Percentiles rank a stretch among this genome's conserved stretches.
Evolutionary conservation across 495 filamentous ascomycete species (phyloP).

Genomic region (Parachaetomium inaequale): DNA sequence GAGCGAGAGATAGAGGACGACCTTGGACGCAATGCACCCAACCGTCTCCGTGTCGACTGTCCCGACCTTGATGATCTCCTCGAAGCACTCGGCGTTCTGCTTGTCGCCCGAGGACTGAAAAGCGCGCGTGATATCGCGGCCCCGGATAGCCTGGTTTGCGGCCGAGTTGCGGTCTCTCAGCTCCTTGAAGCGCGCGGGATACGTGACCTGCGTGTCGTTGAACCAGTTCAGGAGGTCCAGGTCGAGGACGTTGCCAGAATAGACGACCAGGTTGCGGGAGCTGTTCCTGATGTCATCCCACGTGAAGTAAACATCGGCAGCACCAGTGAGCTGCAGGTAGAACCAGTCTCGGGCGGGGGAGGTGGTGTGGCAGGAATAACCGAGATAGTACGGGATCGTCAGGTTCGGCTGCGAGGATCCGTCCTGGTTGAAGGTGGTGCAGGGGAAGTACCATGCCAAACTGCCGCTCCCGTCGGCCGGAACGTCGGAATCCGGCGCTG

Average conservation of each 20-base stretch:
- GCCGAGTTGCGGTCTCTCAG: slow-evolving; percentile 52
- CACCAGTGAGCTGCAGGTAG: slow-evolving; percentile 60
- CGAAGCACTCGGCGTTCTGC: slow-evolving; percentile 75
- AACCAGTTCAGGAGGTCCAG: slow-evolving; percentile 90
- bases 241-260: slow-evolving; percentile 90
- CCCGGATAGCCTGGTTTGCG: slow-evolving; percentile 67
- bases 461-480: slow-evolving; percentile 69
- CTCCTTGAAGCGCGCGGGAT: slow-evolving; percentile 73
- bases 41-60: slow-evolving; percentile 94
- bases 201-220: slow-evolving; percentile 75
- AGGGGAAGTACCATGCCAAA: slow-evolving; percentile 97
- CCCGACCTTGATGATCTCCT: slow-evolving; percentile 92
- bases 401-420: slow-evolving; percentile 74
- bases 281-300: slow-evolving; percentile 92
- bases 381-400: slow-evolving; percentile 69
- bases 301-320: slow-evolving; percentile 77
- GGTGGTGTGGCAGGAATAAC: slow-evolving; percentile 89
- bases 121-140: slow-evolving; percentile 86
- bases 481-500: slow-evolving; percentile 65
- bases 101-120: slow-evolving; percentile 76
- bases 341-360: slow-evolving; percentile 63
- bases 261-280: slow-evolving; percentile 85
- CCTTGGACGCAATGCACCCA: slow-evolving; percentile 94
- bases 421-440: slow-evolving; percentile 86
- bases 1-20: slow-evolving; percentile 92